phyloP scores from a whole-genome alignment of 1,284 basidiomycete genomes.

The Cutaneotrichosporon dermatis region DNA sequence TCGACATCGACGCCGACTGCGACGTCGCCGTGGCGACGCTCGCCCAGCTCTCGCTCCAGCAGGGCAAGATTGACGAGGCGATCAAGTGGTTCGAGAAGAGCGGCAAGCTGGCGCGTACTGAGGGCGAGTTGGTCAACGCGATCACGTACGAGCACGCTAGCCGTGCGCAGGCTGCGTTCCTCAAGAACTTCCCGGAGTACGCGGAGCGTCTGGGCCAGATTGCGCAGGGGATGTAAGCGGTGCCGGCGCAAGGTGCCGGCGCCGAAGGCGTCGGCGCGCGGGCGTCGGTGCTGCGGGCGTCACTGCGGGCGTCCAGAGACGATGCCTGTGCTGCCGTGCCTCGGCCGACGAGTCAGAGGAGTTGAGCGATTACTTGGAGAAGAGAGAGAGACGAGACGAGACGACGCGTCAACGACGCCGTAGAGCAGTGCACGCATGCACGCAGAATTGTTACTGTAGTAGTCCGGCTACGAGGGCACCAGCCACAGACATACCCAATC shows the following conservation, averaged over 20 bases:
- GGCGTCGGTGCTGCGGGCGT: no score
- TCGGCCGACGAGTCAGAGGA: no score
- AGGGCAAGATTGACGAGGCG: constrained; percentile 81
- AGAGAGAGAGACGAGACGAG: no score
- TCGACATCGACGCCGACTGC: constrained; percentile 84
- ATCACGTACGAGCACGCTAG: constrained; percentile 75
- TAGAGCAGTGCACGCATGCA: no score
- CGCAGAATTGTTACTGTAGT: no score
- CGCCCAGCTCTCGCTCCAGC: constrained; percentile 88
- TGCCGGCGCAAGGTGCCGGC: neutral
- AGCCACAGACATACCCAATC: no score
- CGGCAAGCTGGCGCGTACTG: constrained; percentile 81
- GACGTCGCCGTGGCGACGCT: constrained; percentile 95
- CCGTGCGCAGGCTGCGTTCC: constrained; percentile 72
- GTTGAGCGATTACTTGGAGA: no score
- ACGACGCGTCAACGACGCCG: no score
- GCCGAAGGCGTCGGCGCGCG: no score
- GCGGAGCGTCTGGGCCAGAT: constrained; percentile 53
- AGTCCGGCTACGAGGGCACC: no score
- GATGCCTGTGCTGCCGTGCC: no score
- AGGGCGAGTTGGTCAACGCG: constrained; percentile 82
- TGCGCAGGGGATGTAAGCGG: constrained; percentile 39
- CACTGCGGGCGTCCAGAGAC: no score
- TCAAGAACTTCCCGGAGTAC: constrained; percentile 74
- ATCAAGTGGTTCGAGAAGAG: constrained; percentile 82